These are phyloP conservation scores for Emergomyces africanus DNA, from an alignment of 2,329 filamentous ascomycete species.

Conservation along the genomic window DNA sequence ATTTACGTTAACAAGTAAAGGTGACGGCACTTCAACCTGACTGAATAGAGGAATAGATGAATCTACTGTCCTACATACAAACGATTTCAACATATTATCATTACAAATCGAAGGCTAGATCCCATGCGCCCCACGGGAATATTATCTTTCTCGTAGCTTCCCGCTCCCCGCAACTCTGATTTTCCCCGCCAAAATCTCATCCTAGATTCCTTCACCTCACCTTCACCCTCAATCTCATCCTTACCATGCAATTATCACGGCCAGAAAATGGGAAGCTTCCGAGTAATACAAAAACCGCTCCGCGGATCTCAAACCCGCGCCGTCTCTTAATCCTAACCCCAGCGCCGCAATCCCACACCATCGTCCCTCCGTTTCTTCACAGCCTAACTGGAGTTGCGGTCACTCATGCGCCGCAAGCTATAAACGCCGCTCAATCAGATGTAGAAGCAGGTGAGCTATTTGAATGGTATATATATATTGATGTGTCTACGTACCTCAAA, in stretches of 20 bases:
- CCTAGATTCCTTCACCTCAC: neutral
- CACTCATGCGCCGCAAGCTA: conserved; percentile 11
- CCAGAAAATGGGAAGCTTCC: conserved; percentile 5
- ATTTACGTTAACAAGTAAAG: too few species aligned
- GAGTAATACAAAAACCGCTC: conserved; percentile 4
- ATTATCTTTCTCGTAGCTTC: neutral
- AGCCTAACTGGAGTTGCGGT: conserved; percentile 24
- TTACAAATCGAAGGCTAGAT: neutral
- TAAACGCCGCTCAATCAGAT: neutral
- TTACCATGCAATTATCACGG: neutral
- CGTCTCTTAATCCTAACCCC: conserved; percentile 31
- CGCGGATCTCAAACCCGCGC: conserved; percentile 26
- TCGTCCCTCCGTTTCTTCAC: conserved; percentile 26
- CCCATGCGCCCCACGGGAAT: neutral
- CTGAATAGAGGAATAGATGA: too few species aligned
- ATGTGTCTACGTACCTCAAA: neutral
- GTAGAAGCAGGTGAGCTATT: neutral
- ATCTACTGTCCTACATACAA: neutral
- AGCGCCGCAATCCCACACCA: conserved; percentile 21
- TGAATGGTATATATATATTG: neutral
- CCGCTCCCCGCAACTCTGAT: conserved; percentile 1
- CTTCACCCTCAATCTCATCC: neutral
- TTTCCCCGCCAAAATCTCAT: neutral
- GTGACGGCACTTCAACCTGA: neutral
- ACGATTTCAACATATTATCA: neutral